These are phyloP conservation scores for Arthroderma sp. DNA, from an alignment of 2,329 filamentous ascomycete genomes.

Conservation along the genomic window DNA sequence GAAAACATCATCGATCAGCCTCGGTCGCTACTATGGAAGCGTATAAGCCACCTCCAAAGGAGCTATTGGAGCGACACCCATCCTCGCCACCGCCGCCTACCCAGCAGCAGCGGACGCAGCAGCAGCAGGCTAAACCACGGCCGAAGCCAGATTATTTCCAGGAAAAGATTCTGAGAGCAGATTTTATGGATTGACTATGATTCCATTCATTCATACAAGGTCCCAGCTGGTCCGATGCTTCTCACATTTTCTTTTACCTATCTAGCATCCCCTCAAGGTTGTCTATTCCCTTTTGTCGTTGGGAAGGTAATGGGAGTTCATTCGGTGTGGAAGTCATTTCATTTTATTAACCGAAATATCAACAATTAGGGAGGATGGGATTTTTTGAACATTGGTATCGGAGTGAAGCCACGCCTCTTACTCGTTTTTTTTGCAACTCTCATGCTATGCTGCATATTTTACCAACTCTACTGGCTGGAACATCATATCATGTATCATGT, in stretches of 20 bases:
- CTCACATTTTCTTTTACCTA: not conserved
- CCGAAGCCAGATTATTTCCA: constrained; percentile 86
- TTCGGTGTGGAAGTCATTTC: not conserved
- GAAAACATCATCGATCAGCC: constrained; percentile 28
- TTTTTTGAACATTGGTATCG: not conserved
- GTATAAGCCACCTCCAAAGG: constrained; percentile 19
- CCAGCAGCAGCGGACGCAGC: constrained; percentile 8
- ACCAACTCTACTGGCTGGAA: not conserved
- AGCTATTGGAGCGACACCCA: constrained; percentile 10
- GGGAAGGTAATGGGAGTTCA: not conserved
- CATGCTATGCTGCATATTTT: not conserved
- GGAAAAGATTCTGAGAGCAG: constrained; percentile 91
- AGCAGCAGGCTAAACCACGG: constrained; percentile 38
- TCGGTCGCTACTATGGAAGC: constrained; percentile 43
- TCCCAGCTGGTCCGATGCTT: not conserved
- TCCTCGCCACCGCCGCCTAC: not conserved
- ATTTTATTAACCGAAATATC: not conserved
- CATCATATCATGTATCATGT: not conserved
- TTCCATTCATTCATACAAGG: no score
- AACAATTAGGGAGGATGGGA: not conserved
- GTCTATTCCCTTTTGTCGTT: not conserved
- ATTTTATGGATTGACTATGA: constrained; percentile 72
- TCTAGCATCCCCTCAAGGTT: not conserved
- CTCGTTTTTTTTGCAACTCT: not conserved
- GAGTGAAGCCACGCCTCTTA: not conserved